A percentile compares a stretch with the other conserved stretches of the same genome.
phyloP scores from a whole-genome alignment of 345 rosid genomes.

The Pistacia vera region DNA sequence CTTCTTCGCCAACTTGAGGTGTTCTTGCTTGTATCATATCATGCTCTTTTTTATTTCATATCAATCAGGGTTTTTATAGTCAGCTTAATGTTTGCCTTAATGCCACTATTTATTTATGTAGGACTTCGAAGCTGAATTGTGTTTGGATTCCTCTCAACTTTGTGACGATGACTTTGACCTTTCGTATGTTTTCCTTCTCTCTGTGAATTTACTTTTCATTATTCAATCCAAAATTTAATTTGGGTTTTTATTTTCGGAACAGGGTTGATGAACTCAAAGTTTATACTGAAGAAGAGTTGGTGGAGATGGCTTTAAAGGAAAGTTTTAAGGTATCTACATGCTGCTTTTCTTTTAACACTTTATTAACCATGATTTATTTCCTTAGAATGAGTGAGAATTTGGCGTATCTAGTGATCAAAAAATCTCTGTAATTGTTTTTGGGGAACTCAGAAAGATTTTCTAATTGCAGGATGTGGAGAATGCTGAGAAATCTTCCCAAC shows the following conservation, averaged over 20 bases:
- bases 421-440: too few relatives aligned
- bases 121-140: slow-evolving; percentile 42
- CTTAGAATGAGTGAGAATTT: too few relatives aligned
- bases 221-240: not conserved
- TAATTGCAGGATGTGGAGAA: slow-evolving; percentile 28
- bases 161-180: slow-evolving; percentile 30
- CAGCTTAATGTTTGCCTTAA: too few relatives aligned
- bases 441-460: too few relatives aligned
- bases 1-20: slow-evolving; percentile 47
- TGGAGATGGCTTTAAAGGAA: slow-evolving; percentile 60
- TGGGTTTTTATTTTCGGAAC: slow-evolving; percentile 9
- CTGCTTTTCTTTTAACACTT: not conserved
- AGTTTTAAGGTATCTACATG: slow-evolving; percentile 35
- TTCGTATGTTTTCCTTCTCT: slow-evolving; percentile 31
- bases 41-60: too few relatives aligned
- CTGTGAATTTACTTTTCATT: not conserved
- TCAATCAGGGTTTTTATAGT: too few relatives aligned
- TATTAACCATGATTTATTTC: too few relatives aligned
- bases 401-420: too few relatives aligned
- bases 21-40: not conserved
- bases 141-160: slow-evolving; percentile 21
- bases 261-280: slow-evolving; percentile 64
- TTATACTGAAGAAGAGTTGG: slow-evolving; percentile 51
- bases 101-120: slow-evolving; percentile 3
- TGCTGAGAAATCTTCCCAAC: slow-evolving; percentile 19